A percentile compares a stretch with the other conserved stretches of the same genome.
phyloP scores from a whole-genome alignment of 306 rosid species.

The Castanopsis chinensis region DNA sequence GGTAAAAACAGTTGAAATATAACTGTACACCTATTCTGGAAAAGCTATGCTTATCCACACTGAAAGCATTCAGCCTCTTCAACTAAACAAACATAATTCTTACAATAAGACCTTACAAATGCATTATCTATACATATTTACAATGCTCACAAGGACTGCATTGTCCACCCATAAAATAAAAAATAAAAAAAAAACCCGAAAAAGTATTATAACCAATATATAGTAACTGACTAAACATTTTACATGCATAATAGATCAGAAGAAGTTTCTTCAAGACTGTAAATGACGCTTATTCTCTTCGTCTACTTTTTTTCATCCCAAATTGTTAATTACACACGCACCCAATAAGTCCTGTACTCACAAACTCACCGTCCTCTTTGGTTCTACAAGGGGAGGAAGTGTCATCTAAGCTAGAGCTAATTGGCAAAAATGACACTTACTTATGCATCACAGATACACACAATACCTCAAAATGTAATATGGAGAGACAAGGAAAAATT shows the following conservation, averaged over 20 bases:
- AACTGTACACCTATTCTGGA: background rate
- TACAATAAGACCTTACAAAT: background rate
- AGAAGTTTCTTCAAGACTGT: background rate
- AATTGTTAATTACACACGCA: too few species aligned
- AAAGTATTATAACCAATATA: background rate
- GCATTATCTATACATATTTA: background rate
- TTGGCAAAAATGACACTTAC: too few species aligned
- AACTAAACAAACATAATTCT: background rate
- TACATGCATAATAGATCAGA: background rate
- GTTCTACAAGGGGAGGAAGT: too few species aligned
- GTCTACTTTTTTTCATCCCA: too few species aligned
- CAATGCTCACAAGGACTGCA: background rate
- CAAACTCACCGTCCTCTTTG: too few species aligned
- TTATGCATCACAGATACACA: background rate
- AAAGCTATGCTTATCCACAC: constrained; percentile 1
- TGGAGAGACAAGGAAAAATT: too few species aligned
- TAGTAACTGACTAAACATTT: background rate
- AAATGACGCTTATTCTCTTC: background rate
- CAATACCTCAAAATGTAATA: background rate
- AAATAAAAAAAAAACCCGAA: background rate
- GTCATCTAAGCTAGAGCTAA: too few species aligned
- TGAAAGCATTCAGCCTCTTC: background rate
- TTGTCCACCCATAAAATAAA: background rate
- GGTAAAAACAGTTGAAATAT: constrained; percentile 2
- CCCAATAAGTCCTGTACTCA: too few species aligned